Conservation (phyloP, 1,284 basidiomycete species). For the Fistulina hepatica region DNA sequence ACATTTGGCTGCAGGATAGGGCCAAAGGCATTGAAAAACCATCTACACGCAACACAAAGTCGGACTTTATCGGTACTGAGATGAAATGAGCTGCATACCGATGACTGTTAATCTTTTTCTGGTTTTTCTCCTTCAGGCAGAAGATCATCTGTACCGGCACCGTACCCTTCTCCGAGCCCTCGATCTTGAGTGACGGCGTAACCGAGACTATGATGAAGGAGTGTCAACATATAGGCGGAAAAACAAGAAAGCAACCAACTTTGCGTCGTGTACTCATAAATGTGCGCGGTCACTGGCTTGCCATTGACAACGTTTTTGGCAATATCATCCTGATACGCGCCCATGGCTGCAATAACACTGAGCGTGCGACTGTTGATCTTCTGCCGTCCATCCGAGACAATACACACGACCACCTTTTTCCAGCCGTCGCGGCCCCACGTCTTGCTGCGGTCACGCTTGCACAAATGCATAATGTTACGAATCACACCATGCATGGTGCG, state of each 20-base stretch:
- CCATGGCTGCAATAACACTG: conserved; percentile 81
- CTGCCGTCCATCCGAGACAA: conserved; percentile 66
- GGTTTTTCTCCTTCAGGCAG: conserved; percentile 89
- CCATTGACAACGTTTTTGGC: conserved; percentile 82
- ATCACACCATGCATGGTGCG: conserved; percentile 90
- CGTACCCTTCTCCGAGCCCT: conserved; percentile 68
- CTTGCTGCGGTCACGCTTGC: conserved; percentile 73
- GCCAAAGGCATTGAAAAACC: conserved; percentile 87
- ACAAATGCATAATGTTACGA: conserved; percentile 77
- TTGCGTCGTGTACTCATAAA: conserved; percentile 92
- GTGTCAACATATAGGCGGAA: conserved; percentile 1
- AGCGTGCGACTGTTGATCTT: conserved; percentile 84
- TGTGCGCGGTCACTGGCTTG: conserved; percentile 80
- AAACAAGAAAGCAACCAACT: conserved; percentile 34
- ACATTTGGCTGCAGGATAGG: conserved; percentile 78
- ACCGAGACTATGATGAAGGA: conserved; percentile 55
- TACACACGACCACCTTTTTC: conserved; percentile 73
- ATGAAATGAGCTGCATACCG: conserved; percentile 26
- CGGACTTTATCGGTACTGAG: no score
- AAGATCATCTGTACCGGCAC: conserved; percentile 91
- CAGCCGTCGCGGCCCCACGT: conserved; percentile 96
- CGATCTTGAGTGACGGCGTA: conserved; percentile 70
- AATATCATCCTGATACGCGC: conserved; percentile 77
- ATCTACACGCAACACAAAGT: conserved; percentile 25
- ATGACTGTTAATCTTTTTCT: conserved; percentile 92